Conservation (phyloP, 2,329 filamentous ascomycete species). For the Microsporum canis region DNA sequence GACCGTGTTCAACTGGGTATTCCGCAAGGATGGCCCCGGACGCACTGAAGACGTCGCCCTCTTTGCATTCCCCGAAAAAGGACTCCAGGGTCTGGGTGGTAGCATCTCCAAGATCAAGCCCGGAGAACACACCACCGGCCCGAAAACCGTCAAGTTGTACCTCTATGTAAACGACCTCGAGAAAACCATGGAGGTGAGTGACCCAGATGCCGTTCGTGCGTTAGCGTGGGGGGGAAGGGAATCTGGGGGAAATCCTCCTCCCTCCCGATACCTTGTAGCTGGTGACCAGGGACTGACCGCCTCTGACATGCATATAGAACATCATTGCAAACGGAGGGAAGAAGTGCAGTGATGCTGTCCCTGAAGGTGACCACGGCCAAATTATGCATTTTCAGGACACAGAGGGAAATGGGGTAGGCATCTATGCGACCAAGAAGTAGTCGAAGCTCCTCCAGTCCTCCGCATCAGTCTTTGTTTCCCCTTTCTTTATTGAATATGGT, state of each 20-base stretch:
- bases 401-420: conserved; percentile 6
- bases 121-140: conserved; percentile 6
- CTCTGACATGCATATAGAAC: background rate
- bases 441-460: background rate
- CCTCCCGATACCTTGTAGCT: background rate
- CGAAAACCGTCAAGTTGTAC: conserved; percentile 15
- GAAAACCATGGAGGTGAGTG: conserved; percentile 12
- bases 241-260: background rate
- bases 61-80: conserved; percentile 16
- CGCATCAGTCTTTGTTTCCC: background rate
- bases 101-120: conserved; percentile 15
- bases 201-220: background rate
- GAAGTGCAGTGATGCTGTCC: conserved; percentile 2
- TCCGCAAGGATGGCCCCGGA: conserved; percentile 9
- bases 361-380: conserved; percentile 2
- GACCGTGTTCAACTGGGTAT: conserved; percentile 18
- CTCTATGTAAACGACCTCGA: conserved; percentile 17
- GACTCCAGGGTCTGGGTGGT: conserved; percentile 9
- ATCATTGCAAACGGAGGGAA: conserved; percentile 7
- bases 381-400: conserved; percentile 5
- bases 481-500: background rate
- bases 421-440: conserved; percentile 1
- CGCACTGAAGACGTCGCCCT: conserved; percentile 13
- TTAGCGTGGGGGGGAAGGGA: background rate
- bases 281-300: background rate